These are phyloP conservation scores for Priceomyces carsonii DNA, from an alignment of 805 yeast genomes.

Conservation along the genomic window DNA sequence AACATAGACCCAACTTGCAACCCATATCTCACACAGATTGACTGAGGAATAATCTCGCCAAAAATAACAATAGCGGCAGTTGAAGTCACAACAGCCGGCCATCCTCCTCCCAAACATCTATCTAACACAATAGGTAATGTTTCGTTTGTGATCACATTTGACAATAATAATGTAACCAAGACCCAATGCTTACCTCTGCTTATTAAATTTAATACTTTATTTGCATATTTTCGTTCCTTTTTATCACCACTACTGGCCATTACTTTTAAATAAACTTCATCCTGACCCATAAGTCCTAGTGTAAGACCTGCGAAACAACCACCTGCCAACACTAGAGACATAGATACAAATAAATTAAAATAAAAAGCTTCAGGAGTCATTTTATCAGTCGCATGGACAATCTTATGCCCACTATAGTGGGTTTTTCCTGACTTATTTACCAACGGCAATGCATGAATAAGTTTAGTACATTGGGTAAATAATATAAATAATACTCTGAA, in stretches of 20 bases:
- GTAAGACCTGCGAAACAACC: conserved; percentile 95
- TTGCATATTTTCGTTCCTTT: conserved; percentile 66
- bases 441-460: conserved; percentile 38
- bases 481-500: conserved; percentile 31
- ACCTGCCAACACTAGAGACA: conserved; percentile 67
- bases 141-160: conserved; percentile 92
- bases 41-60: conserved; percentile 96
- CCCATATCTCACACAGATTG: conserved; percentile 90
- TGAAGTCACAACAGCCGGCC: conserved; percentile 94
- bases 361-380: conserved; percentile 44
- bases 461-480: conserved; percentile 31
- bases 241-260: conserved; percentile 84
- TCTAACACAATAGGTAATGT: conserved; percentile 93
- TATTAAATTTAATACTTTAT: conserved; percentile 68
- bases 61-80: conserved; percentile 90
- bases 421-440: conserved; percentile 8
- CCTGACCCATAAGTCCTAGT: conserved; percentile 97
- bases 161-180: conserved; percentile 78
- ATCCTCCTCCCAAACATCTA: conserved; percentile 92
- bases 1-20: conserved; percentile 86
- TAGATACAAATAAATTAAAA: conserved; percentile 54
- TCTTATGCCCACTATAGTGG: conserved; percentile 9
- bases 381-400: conserved; percentile 8
- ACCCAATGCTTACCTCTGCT: conserved; percentile 95
- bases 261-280: conserved; percentile 90